Conservation (phyloP, 352 stramenopile species). For the Aphanomyces cochlioides region DNA sequence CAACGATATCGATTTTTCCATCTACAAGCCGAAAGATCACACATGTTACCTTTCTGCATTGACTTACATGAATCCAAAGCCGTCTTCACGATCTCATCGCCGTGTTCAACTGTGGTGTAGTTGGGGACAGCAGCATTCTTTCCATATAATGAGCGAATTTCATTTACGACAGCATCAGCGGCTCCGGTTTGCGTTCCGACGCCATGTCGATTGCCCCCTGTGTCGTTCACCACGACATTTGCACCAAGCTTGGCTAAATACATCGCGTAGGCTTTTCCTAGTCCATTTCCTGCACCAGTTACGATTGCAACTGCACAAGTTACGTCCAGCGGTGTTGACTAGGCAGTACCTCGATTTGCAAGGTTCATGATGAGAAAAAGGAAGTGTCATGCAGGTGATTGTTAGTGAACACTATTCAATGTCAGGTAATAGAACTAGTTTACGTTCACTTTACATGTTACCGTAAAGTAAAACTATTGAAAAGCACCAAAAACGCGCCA, state of each 20-base stretch:
- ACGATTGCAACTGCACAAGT: constrained; percentile 70
- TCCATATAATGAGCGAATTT: constrained; percentile 39
- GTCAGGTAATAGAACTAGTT: no score
- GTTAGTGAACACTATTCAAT: no score
- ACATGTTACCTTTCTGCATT: neutral
- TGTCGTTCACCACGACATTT: constrained; percentile 82
- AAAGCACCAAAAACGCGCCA: neutral
- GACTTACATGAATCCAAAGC: constrained; percentile 72
- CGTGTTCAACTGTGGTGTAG: constrained; percentile 70
- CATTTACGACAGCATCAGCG: constrained; percentile 55
- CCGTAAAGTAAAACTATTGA: neutral
- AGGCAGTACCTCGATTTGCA: no score
- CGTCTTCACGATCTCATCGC: constrained; percentile 76
- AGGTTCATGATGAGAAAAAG: no score
- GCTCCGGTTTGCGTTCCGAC: constrained; percentile 39
- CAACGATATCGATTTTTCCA: constrained; percentile 1
- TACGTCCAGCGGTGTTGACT: no score
- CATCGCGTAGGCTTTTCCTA: constrained; percentile 78
- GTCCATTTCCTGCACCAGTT: constrained; percentile 78
- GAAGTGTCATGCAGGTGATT: no score
- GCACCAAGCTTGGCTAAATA: constrained; percentile 64
- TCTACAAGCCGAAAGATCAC: neutral
- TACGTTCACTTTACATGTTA: no score
- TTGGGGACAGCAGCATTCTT: constrained; percentile 54
- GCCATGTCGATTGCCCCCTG: constrained; percentile 39